A percentile compares a stretch with the other conserved stretches of the same genome.
phyloP scores from a whole-genome alignment of 345 rosid genomes.

The Microthlaspi erraticum region DNA sequence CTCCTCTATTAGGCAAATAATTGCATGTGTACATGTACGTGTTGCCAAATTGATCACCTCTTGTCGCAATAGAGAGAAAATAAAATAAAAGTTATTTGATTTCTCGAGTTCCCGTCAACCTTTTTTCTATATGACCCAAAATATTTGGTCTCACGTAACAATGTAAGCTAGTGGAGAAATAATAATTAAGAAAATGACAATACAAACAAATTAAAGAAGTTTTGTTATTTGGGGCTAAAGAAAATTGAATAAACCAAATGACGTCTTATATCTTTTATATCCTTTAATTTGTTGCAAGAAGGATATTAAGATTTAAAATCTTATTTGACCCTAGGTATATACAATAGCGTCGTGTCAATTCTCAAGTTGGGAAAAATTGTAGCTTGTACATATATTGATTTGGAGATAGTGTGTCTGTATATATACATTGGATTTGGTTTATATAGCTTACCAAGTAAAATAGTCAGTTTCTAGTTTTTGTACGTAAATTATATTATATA shows the following conservation, averaged over 20 bases:
- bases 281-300: constrained; percentile 9
- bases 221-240: constrained; percentile 26
- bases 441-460: background rate
- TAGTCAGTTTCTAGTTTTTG: background rate
- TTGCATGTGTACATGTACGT: constrained; percentile 48
- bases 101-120: constrained; percentile 12
- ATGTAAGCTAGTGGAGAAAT: constrained; percentile 31
- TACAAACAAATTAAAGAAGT: constrained; percentile 28
- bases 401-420: too few relatives aligned
- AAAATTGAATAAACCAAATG: constrained; percentile 1
- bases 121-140: constrained; percentile 21
- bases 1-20: constrained; percentile 32
- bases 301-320: constrained; percentile 12
- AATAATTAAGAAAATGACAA: constrained; percentile 28
- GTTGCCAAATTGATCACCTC: constrained; percentile 45
- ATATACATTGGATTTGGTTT: background rate
- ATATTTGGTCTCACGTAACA: constrained; percentile 35
- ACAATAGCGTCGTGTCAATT: constrained; percentile 12
- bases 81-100: background rate
- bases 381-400: background rate
- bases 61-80: constrained; percentile 24
- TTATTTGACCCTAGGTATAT: background rate
- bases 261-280: constrained; percentile 17
- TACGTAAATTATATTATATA: background rate
- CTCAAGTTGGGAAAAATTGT: background rate